phyloP scores from a whole-genome alignment of 108 stramenopile genomes.

The Cyclostephanos tholiformis region DNA sequence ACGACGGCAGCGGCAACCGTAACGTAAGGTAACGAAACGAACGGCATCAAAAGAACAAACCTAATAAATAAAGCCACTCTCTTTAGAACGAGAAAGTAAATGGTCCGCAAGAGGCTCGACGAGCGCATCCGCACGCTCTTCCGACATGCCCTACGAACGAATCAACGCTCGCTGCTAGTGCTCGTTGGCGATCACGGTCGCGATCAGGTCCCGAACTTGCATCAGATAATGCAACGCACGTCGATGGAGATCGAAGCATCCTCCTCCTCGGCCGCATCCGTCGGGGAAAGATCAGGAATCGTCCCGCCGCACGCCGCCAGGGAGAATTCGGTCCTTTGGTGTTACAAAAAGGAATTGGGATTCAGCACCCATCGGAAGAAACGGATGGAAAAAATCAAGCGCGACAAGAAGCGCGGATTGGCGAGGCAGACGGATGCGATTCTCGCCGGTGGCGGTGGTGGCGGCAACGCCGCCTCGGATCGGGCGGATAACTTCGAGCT shows the following conservation, averaged over 20 bases:
- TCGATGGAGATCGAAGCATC: slow-evolving; percentile 9
- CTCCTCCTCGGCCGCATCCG: background rate
- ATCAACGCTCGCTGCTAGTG: slow-evolving; percentile 90
- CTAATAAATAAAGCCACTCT: background rate
- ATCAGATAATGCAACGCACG: slow-evolving; percentile 88
- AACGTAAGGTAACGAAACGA: no score
- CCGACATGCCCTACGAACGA: slow-evolving; percentile 79
- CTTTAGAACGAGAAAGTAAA: slow-evolving; percentile 9
- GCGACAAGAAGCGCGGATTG: slow-evolving; percentile 86
- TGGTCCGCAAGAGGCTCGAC: slow-evolving; percentile 98
- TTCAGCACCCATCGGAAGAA: slow-evolving; percentile 93
- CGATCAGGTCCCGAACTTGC: slow-evolving; percentile 97
- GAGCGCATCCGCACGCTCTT: slow-evolving; percentile 93
- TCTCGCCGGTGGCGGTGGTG: background rate
- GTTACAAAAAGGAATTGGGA: slow-evolving; percentile 99
- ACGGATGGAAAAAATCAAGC: slow-evolving; percentile 97
- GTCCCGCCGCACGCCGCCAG: background rate
- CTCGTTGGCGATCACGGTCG: slow-evolving; percentile 99
- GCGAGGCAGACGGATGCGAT: slow-evolving; percentile 11
- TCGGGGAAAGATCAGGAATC: background rate
- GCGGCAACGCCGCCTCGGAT: slow-evolving; percentile 21
- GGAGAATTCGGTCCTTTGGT: slow-evolving; percentile 88
- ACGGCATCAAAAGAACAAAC: no score
- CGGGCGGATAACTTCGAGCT: slow-evolving; percentile 94
- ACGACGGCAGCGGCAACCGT: no score